Conservation (phyloP, 2,329 filamentous ascomycete genomes). For the Aspergillus thermomutatus region DNA sequence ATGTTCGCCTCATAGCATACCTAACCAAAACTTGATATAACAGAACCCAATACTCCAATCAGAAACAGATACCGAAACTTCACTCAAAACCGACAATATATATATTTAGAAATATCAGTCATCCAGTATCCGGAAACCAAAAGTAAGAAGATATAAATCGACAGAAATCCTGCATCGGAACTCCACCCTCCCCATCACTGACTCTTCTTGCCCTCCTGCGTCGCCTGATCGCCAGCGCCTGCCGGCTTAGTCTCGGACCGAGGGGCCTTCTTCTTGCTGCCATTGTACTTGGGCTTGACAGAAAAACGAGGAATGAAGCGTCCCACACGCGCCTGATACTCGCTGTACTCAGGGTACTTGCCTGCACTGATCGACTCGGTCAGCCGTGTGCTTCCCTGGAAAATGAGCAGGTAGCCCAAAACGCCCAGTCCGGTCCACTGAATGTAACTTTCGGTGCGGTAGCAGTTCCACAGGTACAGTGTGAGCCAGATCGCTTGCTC, state of each 20-base stretch:
- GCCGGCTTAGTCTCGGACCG: slow-evolving; percentile 9
- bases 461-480: slow-evolving; percentile 85
- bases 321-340: slow-evolving; percentile 79
- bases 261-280: slow-evolving; percentile 17
- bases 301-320: slow-evolving; percentile 68
- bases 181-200: not conserved
- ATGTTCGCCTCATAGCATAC: no score
- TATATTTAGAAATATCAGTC: not conserved
- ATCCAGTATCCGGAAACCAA: not conserved
- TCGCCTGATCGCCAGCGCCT: slow-evolving; percentile 11
- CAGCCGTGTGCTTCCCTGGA: slow-evolving; percentile 83
- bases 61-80: not conserved
- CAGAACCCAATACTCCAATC: not conserved
- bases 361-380: slow-evolving; percentile 75
- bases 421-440: slow-evolving; percentile 78
- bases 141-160: slow-evolving; percentile 2
- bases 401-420: slow-evolving; percentile 69
- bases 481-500: slow-evolving; percentile 89
- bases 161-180: not conserved
- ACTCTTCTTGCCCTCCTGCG: slow-evolving; percentile 19
- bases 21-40: not conserved
- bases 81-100: not conserved
- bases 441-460: slow-evolving; percentile 64
- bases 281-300: slow-evolving; percentile 30
- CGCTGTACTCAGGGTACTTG: slow-evolving; percentile 85